phyloP scores from a whole-genome alignment of 2,329 filamentous ascomycete genomes.

The Atkinsonella texensis region DNA sequence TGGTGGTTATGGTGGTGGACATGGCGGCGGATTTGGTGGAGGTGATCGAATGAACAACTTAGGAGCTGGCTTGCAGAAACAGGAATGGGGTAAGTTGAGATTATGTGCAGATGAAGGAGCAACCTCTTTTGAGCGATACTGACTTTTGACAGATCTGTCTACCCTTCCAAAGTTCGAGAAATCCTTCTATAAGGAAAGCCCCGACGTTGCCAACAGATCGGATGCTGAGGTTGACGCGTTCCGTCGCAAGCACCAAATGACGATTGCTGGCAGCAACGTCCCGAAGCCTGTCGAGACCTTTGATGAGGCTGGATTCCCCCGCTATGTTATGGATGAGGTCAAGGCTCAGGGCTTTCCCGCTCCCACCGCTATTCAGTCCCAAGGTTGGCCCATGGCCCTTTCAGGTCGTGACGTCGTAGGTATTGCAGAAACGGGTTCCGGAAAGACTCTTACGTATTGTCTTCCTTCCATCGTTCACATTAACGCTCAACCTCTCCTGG shows the following conservation, averaged over 20 bases:
- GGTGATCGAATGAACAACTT: constrained; percentile 93
- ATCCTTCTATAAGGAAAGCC: constrained; percentile 96
- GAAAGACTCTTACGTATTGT: constrained; percentile 98
- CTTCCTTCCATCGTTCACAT: constrained; percentile 98
- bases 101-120: neutral
- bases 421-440: constrained; percentile 97
- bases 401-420: constrained; percentile 96
- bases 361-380: constrained; percentile 92
- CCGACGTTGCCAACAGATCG: constrained; percentile 62
- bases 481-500: constrained; percentile 93
- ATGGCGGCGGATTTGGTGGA: constrained; percentile 47
- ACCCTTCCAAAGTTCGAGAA: constrained; percentile 94
- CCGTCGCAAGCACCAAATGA: constrained; percentile 74
- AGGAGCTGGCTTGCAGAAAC: constrained; percentile 75
- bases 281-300: constrained; percentile 95
- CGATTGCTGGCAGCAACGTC: constrained; percentile 66
- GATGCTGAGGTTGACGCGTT: constrained; percentile 76
- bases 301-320: constrained; percentile 93
- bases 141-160: constrained; percentile 48
- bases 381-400: constrained; percentile 98
- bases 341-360: constrained; percentile 94
- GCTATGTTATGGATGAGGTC: constrained; percentile 96
- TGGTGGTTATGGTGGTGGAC: constrained; percentile 21
- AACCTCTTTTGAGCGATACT: constrained; percentile 9
- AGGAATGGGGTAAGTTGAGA: constrained; percentile 67